Evolutionary conservation across 2,329 filamentous ascomycete genomes (phyloP), one percentile per base, ranked within the genome.

Genomic region (Microcyclospora tardicrescens): DNA sequence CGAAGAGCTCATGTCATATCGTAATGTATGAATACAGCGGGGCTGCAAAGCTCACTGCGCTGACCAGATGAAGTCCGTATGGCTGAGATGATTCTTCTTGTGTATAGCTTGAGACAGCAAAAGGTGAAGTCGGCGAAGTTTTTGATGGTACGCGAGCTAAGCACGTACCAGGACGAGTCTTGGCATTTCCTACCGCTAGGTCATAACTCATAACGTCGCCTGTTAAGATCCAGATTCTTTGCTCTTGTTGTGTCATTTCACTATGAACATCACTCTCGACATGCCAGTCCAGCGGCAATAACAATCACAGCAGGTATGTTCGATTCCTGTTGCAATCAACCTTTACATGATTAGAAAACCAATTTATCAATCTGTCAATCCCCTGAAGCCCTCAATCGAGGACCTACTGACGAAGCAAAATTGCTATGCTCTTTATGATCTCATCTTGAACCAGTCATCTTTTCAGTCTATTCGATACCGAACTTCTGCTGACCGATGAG

Each of bases 361-460:
- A 24, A 24, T 66, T 50, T 46, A 45, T 51, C 67, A 76, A 83
- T 84, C 80, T 84, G 80, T 84, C 80, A 84, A 84, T 84, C 80
- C 77, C 70, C 80, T 81, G 79, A 84, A 66, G 63, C 65, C 65
- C 34, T 37, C 36, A 39, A 33, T 33, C 30, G 35, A 32, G 30
- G 30, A 45, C 49, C 59, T 66, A 62, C 63, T 66, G 59, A 65
- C 69, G 68, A 73, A 61, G 65, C 71, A 63, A 63, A 63, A 65
- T 43, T 48, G 63, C 57, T 57, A 66, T 68, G 62, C 66, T 61
- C 51, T 54, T 53, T 61, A 58, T 56, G 49, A 53, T 49, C 30
- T 37, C 45, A 36, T 34, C 34, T 40, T 31, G 14, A n/a, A 41
- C 10, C 31, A 28, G 34, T n/a, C 9, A 6, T 11, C 15, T 34